Conservation (phyloP, 257 asterid genomes). For the Solanum peruvianum region DNA sequence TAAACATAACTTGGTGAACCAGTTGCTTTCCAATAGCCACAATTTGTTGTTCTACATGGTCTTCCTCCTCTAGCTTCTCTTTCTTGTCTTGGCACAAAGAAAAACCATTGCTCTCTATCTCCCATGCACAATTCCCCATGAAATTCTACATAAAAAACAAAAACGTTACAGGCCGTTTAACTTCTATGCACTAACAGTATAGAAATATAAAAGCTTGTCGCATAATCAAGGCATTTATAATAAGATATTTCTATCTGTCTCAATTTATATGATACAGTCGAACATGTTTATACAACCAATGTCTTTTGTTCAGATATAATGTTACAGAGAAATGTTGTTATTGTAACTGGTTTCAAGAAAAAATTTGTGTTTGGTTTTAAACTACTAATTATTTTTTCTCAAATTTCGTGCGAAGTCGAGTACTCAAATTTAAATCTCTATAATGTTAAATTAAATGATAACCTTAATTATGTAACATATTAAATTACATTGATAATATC, state of each 20-base stretch:
- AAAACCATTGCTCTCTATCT: conserved; percentile 78
- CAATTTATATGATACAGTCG: background rate
- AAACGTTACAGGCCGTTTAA: background rate
- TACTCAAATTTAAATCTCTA: background rate
- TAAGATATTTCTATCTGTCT: background rate
- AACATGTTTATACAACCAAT: background rate
- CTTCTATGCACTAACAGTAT: background rate
- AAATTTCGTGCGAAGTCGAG: background rate
- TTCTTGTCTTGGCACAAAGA: conserved; percentile 54
- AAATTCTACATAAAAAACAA: conserved; percentile 12
- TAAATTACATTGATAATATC: too few relatives aligned
- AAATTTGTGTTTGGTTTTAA: too few relatives aligned
- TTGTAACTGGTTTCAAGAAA: background rate
- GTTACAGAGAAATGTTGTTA: background rate
- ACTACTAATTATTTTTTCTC: background rate
- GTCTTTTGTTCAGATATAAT: too few relatives aligned
- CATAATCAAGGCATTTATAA: background rate
- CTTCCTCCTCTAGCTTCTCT: conserved; percentile 66
- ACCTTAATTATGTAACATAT: too few relatives aligned
- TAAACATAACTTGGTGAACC: conserved; percentile 71
- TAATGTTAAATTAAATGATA: too few relatives aligned
- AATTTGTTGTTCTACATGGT: conserved; percentile 50
- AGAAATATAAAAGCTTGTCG: too few relatives aligned
- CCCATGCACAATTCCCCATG: conserved; percentile 60
- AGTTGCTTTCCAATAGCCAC: conserved; percentile 90